phyloP scores from a whole-genome alignment of 2,329 filamentous ascomycete genomes.

The Massarina eburnea region DNA sequence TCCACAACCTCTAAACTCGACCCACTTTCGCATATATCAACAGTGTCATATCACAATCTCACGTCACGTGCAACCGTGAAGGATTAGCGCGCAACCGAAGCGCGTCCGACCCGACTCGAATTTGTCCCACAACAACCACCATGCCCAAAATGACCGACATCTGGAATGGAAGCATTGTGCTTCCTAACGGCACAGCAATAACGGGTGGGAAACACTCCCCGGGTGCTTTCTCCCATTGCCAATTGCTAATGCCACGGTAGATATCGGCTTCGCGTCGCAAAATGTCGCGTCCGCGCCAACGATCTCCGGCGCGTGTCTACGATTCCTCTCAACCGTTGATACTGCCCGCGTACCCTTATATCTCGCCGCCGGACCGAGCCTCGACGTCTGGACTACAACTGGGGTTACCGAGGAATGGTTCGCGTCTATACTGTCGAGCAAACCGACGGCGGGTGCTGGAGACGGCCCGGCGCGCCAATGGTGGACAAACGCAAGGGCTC shows the following conservation, averaged over 20 bases:
- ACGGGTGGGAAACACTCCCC: slow-evolving; percentile 17
- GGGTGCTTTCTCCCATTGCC: slow-evolving; percentile 3
- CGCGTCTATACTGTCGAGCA: slow-evolving; percentile 35
- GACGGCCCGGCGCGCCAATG: slow-evolving; percentile 23
- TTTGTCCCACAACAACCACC: neutral
- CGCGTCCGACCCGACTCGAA: slow-evolving; percentile 14
- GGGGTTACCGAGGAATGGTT: slow-evolving; percentile 45
- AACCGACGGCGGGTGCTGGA: slow-evolving; percentile 7
- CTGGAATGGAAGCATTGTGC: slow-evolving; percentile 38
- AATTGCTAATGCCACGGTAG: slow-evolving; percentile 10
- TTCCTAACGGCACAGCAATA: slow-evolving; percentile 26
- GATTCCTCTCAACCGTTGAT: slow-evolving; percentile 45
- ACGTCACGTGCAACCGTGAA: slow-evolving; percentile 16
- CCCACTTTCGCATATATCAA: no score
- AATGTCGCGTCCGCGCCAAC: slow-evolving; percentile 17
- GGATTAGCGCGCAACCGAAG: slow-evolving; percentile 8
- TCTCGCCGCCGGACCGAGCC: slow-evolving; percentile 40
- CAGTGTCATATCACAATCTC: no score
- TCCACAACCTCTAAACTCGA: no score
- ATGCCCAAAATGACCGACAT: slow-evolving; percentile 30
- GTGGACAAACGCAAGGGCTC: slow-evolving; percentile 41
- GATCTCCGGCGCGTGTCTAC: slow-evolving; percentile 21
- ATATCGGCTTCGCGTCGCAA: slow-evolving; percentile 30
- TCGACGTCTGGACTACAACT: slow-evolving; percentile 42
- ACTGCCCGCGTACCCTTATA: slow-evolving; percentile 44